phyloP scores from a whole-genome alignment of 2,329 filamentous ascomycete genomes.

The Aureobasidium sp. region DNA sequence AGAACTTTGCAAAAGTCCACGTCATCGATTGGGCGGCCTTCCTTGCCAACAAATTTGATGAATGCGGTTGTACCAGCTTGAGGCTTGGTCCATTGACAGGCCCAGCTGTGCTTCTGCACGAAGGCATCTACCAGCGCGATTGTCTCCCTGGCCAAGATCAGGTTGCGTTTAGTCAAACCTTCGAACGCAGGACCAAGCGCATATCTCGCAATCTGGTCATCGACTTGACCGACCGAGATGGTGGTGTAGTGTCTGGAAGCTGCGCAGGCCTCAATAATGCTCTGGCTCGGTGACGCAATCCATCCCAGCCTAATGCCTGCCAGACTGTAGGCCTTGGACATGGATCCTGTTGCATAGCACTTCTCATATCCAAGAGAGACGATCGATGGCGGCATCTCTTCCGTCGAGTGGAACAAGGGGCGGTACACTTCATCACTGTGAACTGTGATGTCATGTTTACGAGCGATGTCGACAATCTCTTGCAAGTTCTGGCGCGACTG shows the following conservation, averaged over 20 bases:
- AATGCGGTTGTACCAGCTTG: background rate
- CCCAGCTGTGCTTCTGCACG: background rate
- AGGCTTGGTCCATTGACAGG: background rate
- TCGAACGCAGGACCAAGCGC: no score
- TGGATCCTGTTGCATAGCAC: no score
- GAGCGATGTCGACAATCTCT: conserved; percentile 54
- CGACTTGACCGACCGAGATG: no score
- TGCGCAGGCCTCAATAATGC: no score
- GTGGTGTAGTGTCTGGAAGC: no score
- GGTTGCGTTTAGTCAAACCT: no score
- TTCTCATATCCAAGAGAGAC: background rate
- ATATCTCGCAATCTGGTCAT: no score
- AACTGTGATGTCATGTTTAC: conserved; percentile 56
- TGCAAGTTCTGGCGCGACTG: background rate
- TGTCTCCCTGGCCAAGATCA: background rate
- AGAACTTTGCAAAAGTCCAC: background rate
- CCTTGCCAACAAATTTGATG: background rate
- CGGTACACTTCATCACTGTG: conserved; percentile 77
- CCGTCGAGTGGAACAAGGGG: conserved; percentile 61
- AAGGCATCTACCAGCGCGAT: background rate
- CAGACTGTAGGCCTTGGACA: no score
- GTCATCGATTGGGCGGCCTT: background rate
- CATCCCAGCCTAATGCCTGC: no score
- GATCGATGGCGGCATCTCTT: conserved; percentile 31
- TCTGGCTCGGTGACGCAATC: no score